Evolutionary conservation across 2,329 filamentous ascomycete species (phyloP), one percentile per base, ranked within the genome.

Genomic region (Cadophora luteo-olivacea): DNA sequence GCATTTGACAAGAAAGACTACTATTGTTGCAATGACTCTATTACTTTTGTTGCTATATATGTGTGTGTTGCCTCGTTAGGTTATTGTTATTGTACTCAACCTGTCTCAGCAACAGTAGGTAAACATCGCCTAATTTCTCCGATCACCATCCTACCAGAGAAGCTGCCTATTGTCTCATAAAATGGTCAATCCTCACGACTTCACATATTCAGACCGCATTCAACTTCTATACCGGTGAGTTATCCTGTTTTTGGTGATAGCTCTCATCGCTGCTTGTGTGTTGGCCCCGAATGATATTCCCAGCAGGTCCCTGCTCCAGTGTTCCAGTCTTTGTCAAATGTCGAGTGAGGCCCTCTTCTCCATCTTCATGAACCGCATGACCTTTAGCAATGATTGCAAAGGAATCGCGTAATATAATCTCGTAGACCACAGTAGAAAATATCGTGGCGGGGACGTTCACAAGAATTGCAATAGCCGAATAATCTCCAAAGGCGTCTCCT

Each of bases 361-460:
- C 84, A 7, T 82, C 80, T 66, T 83, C 83, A 72, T 87, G 84
- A 63, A 79, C 77, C 6, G 82, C 83, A 67, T 84, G 81, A 0
- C 85, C 71, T 66, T 80, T 80, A 1, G 80, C 81, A 66, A 87
- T 86, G 72, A 83, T 82, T 52, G 81, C 78, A 74, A 87, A 72
- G 68, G 82, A 84, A 72, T 88, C 86, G 29, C 85, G 75, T 76
- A 87, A 80, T 25, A 87, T 73, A 7, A 86, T 70, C 77, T 89
- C 86, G 73, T 88, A 88, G 69, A 84, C 85, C 0, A 76, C 79
- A 0, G 84, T 87, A 0, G 84, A 85, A 66, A 87, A 84, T 0
- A 89, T 73, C 3, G 86, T 88, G 0, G 86, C 86, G 0, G 86
- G 86, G 3, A 89, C 78, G 71, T 87, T 88, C 68, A 86, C 84